phyloP scores from a whole-genome alignment of 805 yeast genomes.

The Candida suzukii region DNA sequence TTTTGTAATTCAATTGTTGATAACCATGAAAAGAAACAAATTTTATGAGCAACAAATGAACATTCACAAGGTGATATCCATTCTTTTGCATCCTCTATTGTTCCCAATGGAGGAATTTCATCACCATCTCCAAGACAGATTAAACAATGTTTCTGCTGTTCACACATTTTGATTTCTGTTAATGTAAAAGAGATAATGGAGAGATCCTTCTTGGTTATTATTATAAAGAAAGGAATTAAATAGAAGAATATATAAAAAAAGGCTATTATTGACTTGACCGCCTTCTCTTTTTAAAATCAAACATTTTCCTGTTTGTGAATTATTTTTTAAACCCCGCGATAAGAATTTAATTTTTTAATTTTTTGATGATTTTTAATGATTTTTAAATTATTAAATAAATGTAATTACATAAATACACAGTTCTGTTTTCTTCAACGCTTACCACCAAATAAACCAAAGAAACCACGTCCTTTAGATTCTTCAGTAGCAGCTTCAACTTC shows the following conservation, averaged over 20 bases:
- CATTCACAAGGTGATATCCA: constrained; percentile 42
- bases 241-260: too few relatives aligned
- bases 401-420: background rate
- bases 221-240: too few relatives aligned
- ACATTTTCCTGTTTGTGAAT: too few relatives aligned
- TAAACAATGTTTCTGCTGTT: constrained; percentile 12
- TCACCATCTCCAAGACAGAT: constrained; percentile 23
- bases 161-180: too few relatives aligned
- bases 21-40: constrained; percentile 37
- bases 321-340: too few relatives aligned
- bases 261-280: too few relatives aligned
- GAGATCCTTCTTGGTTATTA: too few relatives aligned
- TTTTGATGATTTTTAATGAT: too few relatives aligned
- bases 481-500: constrained; percentile 2
- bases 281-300: too few relatives aligned
- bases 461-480: constrained; percentile 45
- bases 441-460: constrained; percentile 64
- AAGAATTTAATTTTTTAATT: too few relatives aligned
- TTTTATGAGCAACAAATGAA: constrained; percentile 37
- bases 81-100: constrained; percentile 21
- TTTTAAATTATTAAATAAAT: too few relatives aligned
- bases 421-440: background rate
- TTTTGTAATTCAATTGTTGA: constrained; percentile 21
- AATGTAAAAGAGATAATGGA: too few relatives aligned
- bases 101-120: constrained; percentile 26